A percentile compares a stretch with the other conserved stretches of the same genome.
Evolutionary conservation across 1,284 basidiomycete species (phyloP).

Genomic region (Earliella scabrosa): DNA sequence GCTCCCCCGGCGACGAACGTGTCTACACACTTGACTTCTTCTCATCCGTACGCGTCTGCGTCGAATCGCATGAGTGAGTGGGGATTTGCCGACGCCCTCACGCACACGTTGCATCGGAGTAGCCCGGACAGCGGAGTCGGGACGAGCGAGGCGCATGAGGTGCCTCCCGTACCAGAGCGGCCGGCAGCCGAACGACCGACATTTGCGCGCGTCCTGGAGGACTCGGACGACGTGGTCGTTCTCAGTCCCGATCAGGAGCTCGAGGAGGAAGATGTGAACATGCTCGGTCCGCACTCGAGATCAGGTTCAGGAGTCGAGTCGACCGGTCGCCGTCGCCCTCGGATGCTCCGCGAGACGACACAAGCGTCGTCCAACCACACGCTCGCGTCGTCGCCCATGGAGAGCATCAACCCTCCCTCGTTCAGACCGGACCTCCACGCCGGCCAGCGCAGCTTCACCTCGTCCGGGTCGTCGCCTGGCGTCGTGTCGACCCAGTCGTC

Average conservation of each 20-base stretch:
- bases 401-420: constrained; percentile 30
- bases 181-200: constrained; percentile 12
- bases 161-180: constrained; percentile 18
- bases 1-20: background rate
- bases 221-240: constrained; percentile 14
- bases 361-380: constrained; percentile 31
- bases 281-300: constrained; percentile 4
- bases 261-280: constrained; percentile 6
- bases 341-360: constrained; percentile 10
- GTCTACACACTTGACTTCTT: no score
- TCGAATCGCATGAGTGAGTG: constrained; percentile 36
- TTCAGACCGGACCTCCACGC: constrained; percentile 25
- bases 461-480: constrained; percentile 39
- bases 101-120: constrained; percentile 30
- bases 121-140: constrained; percentile 54
- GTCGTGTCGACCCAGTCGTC: constrained; percentile 47
- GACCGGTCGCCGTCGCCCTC: background rate
- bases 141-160: constrained; percentile 44
- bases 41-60: constrained; percentile 32
- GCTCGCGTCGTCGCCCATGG: constrained; percentile 32
- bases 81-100: constrained; percentile 38
- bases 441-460: constrained; percentile 21
- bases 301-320: background rate
- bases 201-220: constrained; percentile 13
- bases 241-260: constrained; percentile 12